Evolutionary conservation across 768 basidiomycete genomes (phyloP).

Genomic region (Russula virescens): DNA sequence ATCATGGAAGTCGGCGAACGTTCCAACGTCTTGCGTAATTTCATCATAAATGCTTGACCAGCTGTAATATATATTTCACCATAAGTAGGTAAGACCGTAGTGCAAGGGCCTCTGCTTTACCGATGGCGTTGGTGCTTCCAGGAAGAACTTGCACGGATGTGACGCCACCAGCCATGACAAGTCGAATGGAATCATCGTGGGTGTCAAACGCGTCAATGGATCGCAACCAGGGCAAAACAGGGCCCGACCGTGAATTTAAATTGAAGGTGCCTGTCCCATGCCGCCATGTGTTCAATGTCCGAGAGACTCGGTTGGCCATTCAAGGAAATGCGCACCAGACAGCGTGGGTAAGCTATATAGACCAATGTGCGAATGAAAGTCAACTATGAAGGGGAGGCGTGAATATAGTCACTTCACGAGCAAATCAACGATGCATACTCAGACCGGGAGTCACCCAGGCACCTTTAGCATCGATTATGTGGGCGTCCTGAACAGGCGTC

Average conservation of each 20-base stretch:
- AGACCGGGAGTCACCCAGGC: constrained; percentile 63
- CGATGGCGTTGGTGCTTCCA: constrained; percentile 70
- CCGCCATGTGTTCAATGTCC: background rate
- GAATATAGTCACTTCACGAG: constrained; percentile 13
- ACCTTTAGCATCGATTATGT: constrained; percentile 53
- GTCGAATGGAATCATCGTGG: constrained; percentile 67
- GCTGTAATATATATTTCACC: constrained; percentile 37
- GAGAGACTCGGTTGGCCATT: background rate
- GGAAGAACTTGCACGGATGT: constrained; percentile 81
- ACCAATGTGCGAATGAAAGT: constrained; percentile 66
- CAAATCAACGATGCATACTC: constrained; percentile 33
- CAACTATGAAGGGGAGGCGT: constrained; percentile 28
- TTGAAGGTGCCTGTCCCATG: constrained; percentile 44
- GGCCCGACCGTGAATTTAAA: constrained; percentile 59
- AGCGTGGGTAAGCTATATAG: constrained; percentile 55
- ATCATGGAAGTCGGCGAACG: constrained; percentile 76
- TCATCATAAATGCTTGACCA: constrained; percentile 85
- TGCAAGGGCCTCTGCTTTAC: constrained; percentile 32
- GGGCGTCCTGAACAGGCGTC: constrained; percentile 38
- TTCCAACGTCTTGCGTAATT: constrained; percentile 71
- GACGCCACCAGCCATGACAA: constrained; percentile 82
- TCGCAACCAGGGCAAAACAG: constrained; percentile 72
- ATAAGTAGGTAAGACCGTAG: constrained; percentile 16
- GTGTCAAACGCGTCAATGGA: constrained; percentile 83
- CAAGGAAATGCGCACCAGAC: constrained; percentile 34